Evolutionary conservation across 768 basidiomycete species (phyloP).

Genomic region (Rhodotorula kratochvilovae): DNA sequence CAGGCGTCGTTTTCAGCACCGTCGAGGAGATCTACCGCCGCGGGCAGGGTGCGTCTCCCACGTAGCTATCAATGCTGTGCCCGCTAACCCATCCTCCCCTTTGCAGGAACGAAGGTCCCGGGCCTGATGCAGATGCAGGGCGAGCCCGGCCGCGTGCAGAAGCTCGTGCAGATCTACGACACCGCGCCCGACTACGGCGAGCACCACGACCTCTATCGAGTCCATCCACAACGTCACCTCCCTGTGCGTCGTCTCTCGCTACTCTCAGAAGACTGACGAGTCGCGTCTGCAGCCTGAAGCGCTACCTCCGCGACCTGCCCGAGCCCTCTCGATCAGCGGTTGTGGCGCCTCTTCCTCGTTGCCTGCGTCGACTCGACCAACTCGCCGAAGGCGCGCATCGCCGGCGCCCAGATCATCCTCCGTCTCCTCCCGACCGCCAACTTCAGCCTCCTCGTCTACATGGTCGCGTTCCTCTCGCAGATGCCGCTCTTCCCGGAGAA

Average conservation of each 20-base stretch:
- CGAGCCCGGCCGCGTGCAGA: conserved; percentile 50
- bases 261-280: background rate
- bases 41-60: conserved; percentile 46
- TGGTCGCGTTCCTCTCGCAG: conserved; percentile 56
- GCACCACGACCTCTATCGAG: conserved; percentile 44
- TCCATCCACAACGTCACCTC: conserved; percentile 53
- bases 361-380: conserved; percentile 51
- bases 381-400: conserved; percentile 47
- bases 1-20: conserved; percentile 35
- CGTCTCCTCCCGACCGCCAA: conserved; percentile 53
- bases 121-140: conserved; percentile 53
- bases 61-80: too few species aligned
- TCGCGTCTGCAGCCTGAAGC: conserved; percentile 45
- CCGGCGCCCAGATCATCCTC: conserved; percentile 54
- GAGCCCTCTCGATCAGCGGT: conserved; percentile 50
- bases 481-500: conserved; percentile 56
- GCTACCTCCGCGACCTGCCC: conserved; percentile 55
- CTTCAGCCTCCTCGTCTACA: conserved; percentile 53
- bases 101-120: conserved; percentile 51
- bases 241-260: conserved; percentile 34
- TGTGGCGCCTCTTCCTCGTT: conserved; percentile 52
- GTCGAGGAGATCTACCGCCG: conserved; percentile 55
- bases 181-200: conserved; percentile 44
- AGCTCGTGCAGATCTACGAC: conserved; percentile 51
- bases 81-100: conserved; percentile 20